Base-by-base conservation (phyloP, 2,329 filamentous ascomycete genomes). In the Aspergillus texensis region DNA sequence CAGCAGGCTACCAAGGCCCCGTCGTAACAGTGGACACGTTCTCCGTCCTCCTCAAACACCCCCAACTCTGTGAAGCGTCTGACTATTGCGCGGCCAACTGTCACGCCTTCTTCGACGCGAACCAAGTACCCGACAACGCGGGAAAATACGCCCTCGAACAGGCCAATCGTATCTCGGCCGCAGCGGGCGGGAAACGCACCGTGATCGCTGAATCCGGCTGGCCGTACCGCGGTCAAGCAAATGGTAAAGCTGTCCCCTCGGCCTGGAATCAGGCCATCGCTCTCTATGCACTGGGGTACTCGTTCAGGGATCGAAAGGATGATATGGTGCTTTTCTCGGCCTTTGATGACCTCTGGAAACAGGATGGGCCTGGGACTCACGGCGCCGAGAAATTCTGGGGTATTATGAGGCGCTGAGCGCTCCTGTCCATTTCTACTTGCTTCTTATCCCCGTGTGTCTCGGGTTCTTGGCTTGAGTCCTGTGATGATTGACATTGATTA, bases 151-250 rank as follows among this genome's bases (percentile, higher is more conserved):
- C 93, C 45, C 76, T 82, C 45, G 80, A 82, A 30, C 87, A 89
- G 66, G 84, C 81, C 8, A 72, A 80, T 32, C 75, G 70, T 8
- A 80, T 89, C 63, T 79, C 79, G 21, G 69, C 76, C 8, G 70
- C 72, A 3, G 81, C 80, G 4, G 86, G 84, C 58, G 79, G 79
- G 28, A 90, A 92, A 77, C 83, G 84, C 53, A 84, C 91, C 36
- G 82, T 94, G 43, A 88, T 96, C 68, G 93, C 91, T 1, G 93
- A 96, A 81, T 89, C 90, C 3, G 93, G 93, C 57, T 97, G 93
- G 93, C 93, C 93, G 48, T 88, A 86, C 75, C 77, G 86, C 68
- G 93, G 93, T 21, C 69, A 81, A 14, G 64, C 83, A 58, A 94
- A 95, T 74, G 86, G 87, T 2, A 72, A 74, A 21, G 92, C 92